Evolutionary conservation across 805 yeast genomes (phyloP), one percentile per base, ranked within the genome.

Genomic region (Clavispora phyllophila): DNA sequence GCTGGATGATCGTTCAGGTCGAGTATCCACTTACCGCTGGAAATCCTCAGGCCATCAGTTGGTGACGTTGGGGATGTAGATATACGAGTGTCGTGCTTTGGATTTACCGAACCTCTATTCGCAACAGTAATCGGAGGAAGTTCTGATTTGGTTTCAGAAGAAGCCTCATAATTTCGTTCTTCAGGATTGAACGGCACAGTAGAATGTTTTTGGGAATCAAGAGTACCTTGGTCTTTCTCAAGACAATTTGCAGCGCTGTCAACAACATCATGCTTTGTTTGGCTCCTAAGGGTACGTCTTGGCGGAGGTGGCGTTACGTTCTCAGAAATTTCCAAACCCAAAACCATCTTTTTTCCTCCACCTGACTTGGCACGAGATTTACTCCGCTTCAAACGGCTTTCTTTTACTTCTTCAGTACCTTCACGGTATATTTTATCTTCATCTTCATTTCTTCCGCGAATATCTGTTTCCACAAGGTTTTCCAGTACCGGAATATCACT

Each of bases 1-100:
- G 55, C 55, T 2, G 55, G 55, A 19, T 50, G 51, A 35, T 51
- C 50, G 4, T 28, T 26, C 45, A 34, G 37, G n/a, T 36, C 43
- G 6, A 43, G 36, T 18, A 31, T 28, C 47, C 47, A 43, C 28
- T 43, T 40, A 3, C 41, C 43, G 17, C 47, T 37, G 3, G 41
- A n/a, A 15, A 28, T 25, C 12, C 40, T 33, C 28, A 27, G 36
- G 18, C 19, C 20, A 15, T 15, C 33, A 8, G 4, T 8, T 5
- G 20, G 33, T 9, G 33, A 29, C 4, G 9, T 15, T 4, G 33
- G 20, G 4, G 12, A 15, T 3, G 19, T 29, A 9, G 12, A 10
- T 8, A 9, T 4, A 7, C 12, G 8, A 17, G 12, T 15, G 33
- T 10, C 10, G 4, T 2, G 12, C 5, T 29, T 17, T 29, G 6